Evolutionary conservation across 164 flowering plant genomes (phyloP).

Genomic region (Nelumbo lutea): DNA sequence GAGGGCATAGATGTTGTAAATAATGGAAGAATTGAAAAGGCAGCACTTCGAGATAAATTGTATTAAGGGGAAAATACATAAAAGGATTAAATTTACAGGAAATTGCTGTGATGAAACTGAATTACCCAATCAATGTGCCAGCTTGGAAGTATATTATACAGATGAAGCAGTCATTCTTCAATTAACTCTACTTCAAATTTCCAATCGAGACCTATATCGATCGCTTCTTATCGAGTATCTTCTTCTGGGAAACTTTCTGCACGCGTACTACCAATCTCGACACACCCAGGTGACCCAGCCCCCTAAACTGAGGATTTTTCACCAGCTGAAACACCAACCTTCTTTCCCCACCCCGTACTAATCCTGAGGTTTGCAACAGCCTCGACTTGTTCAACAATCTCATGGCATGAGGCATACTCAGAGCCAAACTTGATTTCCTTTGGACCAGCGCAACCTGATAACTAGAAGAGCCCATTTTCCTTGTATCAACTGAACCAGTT

Average conservation of each 20-base stretch:
- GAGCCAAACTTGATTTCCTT: constrained; percentile 21
- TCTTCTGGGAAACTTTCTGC: constrained; percentile 12
- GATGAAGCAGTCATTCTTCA: neutral
- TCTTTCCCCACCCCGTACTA: constrained; percentile 13
- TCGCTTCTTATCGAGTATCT: constrained; percentile 9
- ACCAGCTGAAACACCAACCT: constrained; percentile 25
- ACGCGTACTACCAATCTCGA: constrained; percentile 23
- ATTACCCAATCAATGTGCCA: neutral
- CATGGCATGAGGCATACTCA: constrained; percentile 27
- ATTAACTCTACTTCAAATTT: neutral
- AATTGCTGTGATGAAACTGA: neutral
- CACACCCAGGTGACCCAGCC: neutral
- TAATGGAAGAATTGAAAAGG: too few species aligned
- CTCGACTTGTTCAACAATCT: constrained; percentile 48
- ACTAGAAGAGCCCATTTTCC: constrained; percentile 10
- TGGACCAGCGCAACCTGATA: neutral
- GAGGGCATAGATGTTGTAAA: too few species aligned
- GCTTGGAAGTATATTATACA: neutral
- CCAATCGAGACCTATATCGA: neutral
- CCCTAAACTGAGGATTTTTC: constrained; percentile 3
- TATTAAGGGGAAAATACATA: neutral
- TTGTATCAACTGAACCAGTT: neutral
- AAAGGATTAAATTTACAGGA: neutral
- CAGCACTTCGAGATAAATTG: too few species aligned
- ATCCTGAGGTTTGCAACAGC: constrained; percentile 22